Evolutionary conservation across 2,329 filamentous ascomycete species (phyloP), one percentile per base, ranked within the genome.

Genomic region (Biscogniauxia sp.): DNA sequence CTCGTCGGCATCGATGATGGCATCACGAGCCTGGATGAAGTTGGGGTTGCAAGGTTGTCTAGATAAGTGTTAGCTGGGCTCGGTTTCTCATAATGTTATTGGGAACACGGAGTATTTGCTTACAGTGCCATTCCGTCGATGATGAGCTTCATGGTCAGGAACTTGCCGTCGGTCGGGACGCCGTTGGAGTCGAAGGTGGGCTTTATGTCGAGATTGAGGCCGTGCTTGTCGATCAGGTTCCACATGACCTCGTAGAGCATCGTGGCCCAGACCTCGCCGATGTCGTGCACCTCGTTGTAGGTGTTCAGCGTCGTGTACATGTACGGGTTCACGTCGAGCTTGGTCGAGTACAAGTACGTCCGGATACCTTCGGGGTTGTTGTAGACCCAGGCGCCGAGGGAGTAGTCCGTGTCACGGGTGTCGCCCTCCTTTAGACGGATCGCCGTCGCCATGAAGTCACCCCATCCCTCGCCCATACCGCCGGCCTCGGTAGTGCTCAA

Each of bases 181-280:
- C 79, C 79, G n/a, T 76, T 72, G 19, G 59, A 37, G 56, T 71
- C 65, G 58, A 81, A 77, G 15, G 70, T 69, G 0, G 80, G 79
- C 52, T 70, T 69, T 25, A 66, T 64, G 0, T 65, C 74, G 57
- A 75, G 73, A 61, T 78, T 80, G 72, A 80, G 80, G 59, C 81
- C 81, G 66, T 80, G 70, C 70, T 79, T 79, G 64, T 82, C 81
- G 58, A 82, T 80, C 58, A 83, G 71, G 69, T 82, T 82, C 80
- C 80, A 83, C 60, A 82, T 69, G n/a, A 82, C 74, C 66, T 83
- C 80, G 72, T 83, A 82, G 5, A 83, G 75, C 70, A 81, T 81
- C 0, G 75, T 79, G 0, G 79, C 78, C 80, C 80, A 83, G 60
- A 82, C 75, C 54, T 78, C 78, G 26, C 80, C 80, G 55, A 80